Evolutionary conservation across 2,329 filamentous ascomycete genomes (phyloP), one percentile per base, ranked within the genome.

Genomic region (Fusarium haematococcum): DNA sequence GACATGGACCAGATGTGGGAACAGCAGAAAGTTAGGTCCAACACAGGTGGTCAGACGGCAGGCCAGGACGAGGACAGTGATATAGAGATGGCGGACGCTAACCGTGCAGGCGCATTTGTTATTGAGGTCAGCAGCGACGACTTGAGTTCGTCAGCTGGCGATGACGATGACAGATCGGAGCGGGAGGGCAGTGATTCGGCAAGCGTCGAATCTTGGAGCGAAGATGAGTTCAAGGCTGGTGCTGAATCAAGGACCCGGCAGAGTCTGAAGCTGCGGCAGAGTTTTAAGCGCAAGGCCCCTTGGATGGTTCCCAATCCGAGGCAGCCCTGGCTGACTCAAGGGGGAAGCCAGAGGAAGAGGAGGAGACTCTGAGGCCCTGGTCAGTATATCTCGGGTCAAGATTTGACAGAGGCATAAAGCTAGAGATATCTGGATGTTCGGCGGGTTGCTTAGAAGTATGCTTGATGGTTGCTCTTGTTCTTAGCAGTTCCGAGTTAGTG

Each of bases 201-300:
- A n/a, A 56, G 62, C 13, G 11, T 33, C 23, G 63, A 30, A n/a
- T 56, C 45, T 4, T 41, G 57, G 1, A 39, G 39, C 2, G 14
- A 37, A 9, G 69, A 69, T 32, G 33, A 62, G 9, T 45, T 57
- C 20, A 45, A 41, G 23, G 3, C 14, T 4, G 57, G 43, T 10
- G 27, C n/a, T 33, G 25, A 10, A 41, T 25, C 9, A 18, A 45
- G n/a, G 10, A 37, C 6, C 9, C 37, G 25, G n/a, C 30, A 23
- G 48, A n/a, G n/a, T 20, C 11, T 20, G 48, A 41, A 20, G 25
- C 10, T 9, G 3, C 18, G 18, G 33, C 57, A 41, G n/a, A n/a
- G 20, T 43, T 57, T 73, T 62, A 75, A 77, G 63, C 58, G 73
- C 39, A 75, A 68, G 39, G 54, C 45, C 33, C 66, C 45, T 10